Evolutionary conservation across 1,284 basidiomycete species (phyloP).

Genomic region (Puccinia polysora): DNA sequence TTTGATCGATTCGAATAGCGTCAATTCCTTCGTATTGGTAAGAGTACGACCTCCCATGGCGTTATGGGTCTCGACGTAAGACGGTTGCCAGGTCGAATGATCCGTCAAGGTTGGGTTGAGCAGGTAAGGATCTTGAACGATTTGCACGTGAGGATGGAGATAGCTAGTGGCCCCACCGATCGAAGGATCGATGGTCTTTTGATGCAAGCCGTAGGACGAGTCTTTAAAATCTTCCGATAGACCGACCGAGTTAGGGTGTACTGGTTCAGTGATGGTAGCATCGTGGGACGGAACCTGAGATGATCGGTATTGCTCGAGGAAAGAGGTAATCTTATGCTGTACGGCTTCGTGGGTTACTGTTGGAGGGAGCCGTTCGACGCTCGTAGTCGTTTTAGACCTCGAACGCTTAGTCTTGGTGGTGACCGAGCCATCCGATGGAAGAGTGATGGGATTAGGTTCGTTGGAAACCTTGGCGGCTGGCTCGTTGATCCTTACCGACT

Average conservation of each 20-base stretch:
- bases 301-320: conserved; percentile 33
- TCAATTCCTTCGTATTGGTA: conserved; percentile 38
- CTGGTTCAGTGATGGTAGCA: neutral
- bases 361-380: conserved; percentile 20
- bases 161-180: conserved; percentile 13
- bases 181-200: conserved; percentile 15
- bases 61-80: conserved; percentile 36
- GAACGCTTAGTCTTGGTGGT: conserved; percentile 34
- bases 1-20: conserved; percentile 35
- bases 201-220: neutral
- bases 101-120: conserved; percentile 12
- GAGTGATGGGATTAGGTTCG: neutral
- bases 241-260: conserved; percentile 1
- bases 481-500: too few relatives aligned
- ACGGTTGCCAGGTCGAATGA: conserved; percentile 24
- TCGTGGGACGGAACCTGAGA: conserved; percentile 2
- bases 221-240: conserved; percentile 1
- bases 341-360: conserved; percentile 22
- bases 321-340: conserved; percentile 18
- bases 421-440: conserved; percentile 12
- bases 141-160: conserved; percentile 14
- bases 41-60: conserved; percentile 42
- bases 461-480: neutral
- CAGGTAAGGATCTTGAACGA: conserved; percentile 24
- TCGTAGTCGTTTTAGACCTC: conserved; percentile 10